These are phyloP conservation scores for Oryza longistaminata DNA, from an alignment of 176 grass and related monocot species.

Conservation along the genomic window DNA sequence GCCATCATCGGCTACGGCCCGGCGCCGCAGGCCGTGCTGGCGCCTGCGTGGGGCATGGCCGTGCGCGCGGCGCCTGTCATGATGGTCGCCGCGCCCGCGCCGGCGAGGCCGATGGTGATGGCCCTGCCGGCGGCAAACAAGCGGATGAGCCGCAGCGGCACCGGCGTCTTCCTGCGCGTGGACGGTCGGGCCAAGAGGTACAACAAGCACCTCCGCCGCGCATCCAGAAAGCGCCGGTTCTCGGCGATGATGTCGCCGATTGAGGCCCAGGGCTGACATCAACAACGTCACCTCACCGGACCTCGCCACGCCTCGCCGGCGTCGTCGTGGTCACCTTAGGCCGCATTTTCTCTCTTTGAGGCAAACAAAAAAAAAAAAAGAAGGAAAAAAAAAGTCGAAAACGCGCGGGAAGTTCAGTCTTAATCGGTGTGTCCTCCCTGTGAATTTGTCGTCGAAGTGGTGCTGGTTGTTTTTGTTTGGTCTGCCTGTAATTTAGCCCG, in stretches of 20 bases:
- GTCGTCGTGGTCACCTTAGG: neutral
- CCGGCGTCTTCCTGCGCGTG: constrained; percentile 96
- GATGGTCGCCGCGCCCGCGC: constrained; percentile 63
- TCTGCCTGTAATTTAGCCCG: constrained; percentile 55
- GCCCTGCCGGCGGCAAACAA: constrained; percentile 48
- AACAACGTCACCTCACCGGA: neutral
- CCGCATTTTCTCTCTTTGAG: constrained; percentile 20
- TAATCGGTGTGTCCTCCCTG: constrained; percentile 12
- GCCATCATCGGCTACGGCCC: constrained; percentile 57
- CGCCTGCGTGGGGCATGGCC: constrained; percentile 71
- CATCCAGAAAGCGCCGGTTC: constrained; percentile 97
- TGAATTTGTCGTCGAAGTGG: constrained; percentile 37
- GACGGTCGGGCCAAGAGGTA: constrained; percentile 86
- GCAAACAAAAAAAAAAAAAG: neutral
- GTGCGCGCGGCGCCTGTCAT: constrained; percentile 63
- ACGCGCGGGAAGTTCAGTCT: constrained; percentile 28
- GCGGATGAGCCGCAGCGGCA: constrained; percentile 67
- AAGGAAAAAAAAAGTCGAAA: neutral
- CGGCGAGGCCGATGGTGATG: constrained; percentile 54
- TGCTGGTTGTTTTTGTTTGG: constrained; percentile 28
- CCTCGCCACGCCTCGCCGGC: constrained; percentile 19
- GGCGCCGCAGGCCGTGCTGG: constrained; percentile 63
- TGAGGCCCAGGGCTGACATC: constrained; percentile 61
- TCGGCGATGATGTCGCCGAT: constrained; percentile 69
- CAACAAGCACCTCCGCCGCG: constrained; percentile 91